Evolutionary conservation across 352 stramenopile species (phyloP), one percentile per base, ranked within the genome.

Genomic region (Phytophthora sojae): DNA sequence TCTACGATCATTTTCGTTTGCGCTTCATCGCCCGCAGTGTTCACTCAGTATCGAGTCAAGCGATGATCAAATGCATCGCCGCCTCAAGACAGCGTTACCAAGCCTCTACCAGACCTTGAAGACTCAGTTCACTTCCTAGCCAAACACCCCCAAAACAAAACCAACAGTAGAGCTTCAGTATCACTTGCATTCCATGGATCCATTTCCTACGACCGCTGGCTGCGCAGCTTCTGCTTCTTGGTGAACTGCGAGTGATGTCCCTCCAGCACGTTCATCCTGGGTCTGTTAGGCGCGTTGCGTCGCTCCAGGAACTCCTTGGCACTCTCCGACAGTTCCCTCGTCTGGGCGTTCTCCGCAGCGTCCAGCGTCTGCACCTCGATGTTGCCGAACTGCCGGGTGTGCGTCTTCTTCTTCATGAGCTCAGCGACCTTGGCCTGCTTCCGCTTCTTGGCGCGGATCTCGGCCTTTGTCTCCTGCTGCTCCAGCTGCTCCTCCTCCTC

Each of bases 361-460:
- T 85, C 79, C 32, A 92, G 74, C 21, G 86, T 94, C 75, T 92
- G 83, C 69, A 94, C 86, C 29, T 92, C 67, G 56, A 95, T 83
- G 59, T 82, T 83, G 49, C 83, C 88, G 49, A 95, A 95, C 61
- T 92, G 77, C 35, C 85, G 81, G 64, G 87, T 88, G 71, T 95
- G 88, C 30, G 62, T 87, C 72, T 91, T 89, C 73, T 78, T 75
- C 49, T 71, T 35, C 68, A 80, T 57, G 45, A 73, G 23, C 19
- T 77, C 72, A 2, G 53, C 60, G 17, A 76, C n/a, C 47, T 77
- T 77, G 3, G 55, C 66, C 51, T 77, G 57, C 15, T 72, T 65
- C 23, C 62, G 49, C 62, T 81, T 82, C 61, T 80, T 74, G 5
- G 49, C 66, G 32, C 56, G 76, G 32, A 57, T 60, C 59, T 64